Base-by-base conservation (phyloP, 2,329 filamentous ascomycete species). In the Aspergillus melleus region DNA sequence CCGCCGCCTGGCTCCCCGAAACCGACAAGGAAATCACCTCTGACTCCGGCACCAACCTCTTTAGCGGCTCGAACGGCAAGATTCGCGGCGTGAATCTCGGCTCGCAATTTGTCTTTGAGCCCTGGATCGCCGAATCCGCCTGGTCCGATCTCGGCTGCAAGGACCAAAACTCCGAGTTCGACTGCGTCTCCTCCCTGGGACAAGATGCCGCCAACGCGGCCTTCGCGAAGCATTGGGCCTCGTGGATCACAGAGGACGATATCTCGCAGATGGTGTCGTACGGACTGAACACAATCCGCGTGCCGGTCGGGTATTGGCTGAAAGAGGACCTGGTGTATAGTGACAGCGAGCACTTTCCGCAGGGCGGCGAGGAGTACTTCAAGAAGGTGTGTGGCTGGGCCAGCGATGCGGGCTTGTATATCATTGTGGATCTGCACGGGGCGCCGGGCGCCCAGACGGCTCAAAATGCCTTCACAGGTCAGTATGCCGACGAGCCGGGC, bases 261-360 rank as follows among this genome's bases (percentile, higher is more conserved):
- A 75, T 86, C 52, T 67, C 77, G 22, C 69, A 80, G 63, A 85
- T 86, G 73, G 67, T 73, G n/a, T 74, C 69, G 47, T 80, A 78
- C 47, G 81, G 82, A 0, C 70, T 86, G 46, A 85, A 86, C 67
- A 82, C 83, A 0, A 75, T 86, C 51, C 77, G 83, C 5, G 79
- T 86, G 22, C 83, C 83, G 0, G 72, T 86, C 3, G 84, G 83
- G 9, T 86, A 83, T 70, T 86, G 83, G 83, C 73, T 85, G 42
- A 74, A 80, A 46, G 82, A 84, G 65, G 76, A 77, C 42, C 68
- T 83, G 2, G 80, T 86, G 11, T 76, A 82, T 57, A 55, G 66
- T 19, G 68, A 75, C 49, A 80, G 76, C 30, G 83, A 85, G 70
- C 74, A 83, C 60, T 86, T 85, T 58, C 81, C 83, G 0, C 72